Evolutionary conservation across 139 green algal species (phyloP), one percentile per base, ranked within the genome.

Genomic region (Micractinium sp.): DNA sequence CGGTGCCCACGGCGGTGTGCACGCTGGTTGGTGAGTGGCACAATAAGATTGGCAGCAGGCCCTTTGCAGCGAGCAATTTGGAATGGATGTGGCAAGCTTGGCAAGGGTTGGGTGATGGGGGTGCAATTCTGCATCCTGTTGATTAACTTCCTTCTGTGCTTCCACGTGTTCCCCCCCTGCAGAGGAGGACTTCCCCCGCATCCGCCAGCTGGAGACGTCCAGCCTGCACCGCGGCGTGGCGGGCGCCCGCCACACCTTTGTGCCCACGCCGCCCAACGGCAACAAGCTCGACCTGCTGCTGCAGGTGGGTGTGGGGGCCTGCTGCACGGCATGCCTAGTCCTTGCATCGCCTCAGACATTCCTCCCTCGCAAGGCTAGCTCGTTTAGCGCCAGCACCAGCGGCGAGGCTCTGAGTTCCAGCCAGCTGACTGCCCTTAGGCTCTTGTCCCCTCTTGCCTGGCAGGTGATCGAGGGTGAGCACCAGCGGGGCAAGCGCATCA

Each of bases 241-340:
- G 18, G 95, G 93, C 63, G 93, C 95, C 27, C 89, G 89, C 3
- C 98, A 99, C 91, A 85, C 91, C n/a, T 99, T 99, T 92, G 25
- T 97, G 22, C 82, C 92, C 0, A 79, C 96, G 56, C 94, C 94
- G 14, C 90, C 93, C 0, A 92, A 89, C 4, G 66, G 89, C 1
- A 93, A 99, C 93, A 99, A 98, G 95, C 90, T 98, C 67, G 92
- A 95, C 33, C 47, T 96, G 81, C 92, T 98, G 53, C 35, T 90
- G 15, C 94, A 98, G 94, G 92, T 96, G 53, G 5, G 75, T 23
- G 23, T 2, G 7, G 9, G 47, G 47, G 47, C 7, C 7, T 9
- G 47, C 47, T 56, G 47, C 47, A 16, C 47, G 9, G 47, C 47
- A 56, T 9, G 47, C 7, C 47, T 56, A 16, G 47, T 5, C 47